phyloP scores from a whole-genome alignment of 345 rosid genomes.

The Euphorbia peplus region DNA sequence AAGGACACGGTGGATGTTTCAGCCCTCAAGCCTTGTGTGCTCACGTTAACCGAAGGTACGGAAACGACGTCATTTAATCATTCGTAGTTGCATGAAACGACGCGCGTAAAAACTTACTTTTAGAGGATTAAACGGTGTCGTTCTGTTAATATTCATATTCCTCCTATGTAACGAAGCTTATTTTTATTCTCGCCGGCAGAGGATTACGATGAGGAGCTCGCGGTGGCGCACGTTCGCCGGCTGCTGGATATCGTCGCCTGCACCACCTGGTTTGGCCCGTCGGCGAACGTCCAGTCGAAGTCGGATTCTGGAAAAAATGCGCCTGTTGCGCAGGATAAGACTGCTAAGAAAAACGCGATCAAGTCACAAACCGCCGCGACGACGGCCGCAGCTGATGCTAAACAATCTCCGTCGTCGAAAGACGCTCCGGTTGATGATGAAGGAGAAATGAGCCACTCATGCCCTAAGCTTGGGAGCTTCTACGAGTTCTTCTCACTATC shows the following conservation, averaged over 20 bases:
- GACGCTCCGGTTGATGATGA: slow-evolving; percentile 55
- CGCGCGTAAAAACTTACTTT: not conserved
- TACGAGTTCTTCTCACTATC: slow-evolving; percentile 95
- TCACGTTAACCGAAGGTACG: slow-evolving; percentile 64
- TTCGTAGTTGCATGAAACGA: not conserved
- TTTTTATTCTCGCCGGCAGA: slow-evolving; percentile 38
- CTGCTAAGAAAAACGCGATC: slow-evolving; percentile 35
- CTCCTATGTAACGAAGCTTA: not conserved
- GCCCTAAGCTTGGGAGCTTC: slow-evolving; percentile 81
- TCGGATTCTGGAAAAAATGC: slow-evolving; percentile 45
- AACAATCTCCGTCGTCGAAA: slow-evolving; percentile 36
- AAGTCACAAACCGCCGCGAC: slow-evolving; percentile 17
- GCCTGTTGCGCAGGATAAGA: slow-evolving; percentile 34
- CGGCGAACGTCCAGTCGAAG: slow-evolving; percentile 37
- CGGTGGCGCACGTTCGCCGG: slow-evolving; percentile 88
- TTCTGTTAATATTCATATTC: not conserved
- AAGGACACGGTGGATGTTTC: slow-evolving; percentile 73
- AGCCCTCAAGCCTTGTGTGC: slow-evolving; percentile 79
- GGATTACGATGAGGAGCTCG: slow-evolving; percentile 74
- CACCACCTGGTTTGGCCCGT: slow-evolving; percentile 75
- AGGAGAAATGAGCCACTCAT: slow-evolving; percentile 67
- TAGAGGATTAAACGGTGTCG: not conserved
- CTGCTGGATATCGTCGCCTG: slow-evolving; percentile 83
- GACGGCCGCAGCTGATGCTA: slow-evolving; percentile 3
- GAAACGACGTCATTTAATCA: not conserved